phyloP scores from a whole-genome alignment of 2,329 filamentous ascomycete genomes.

The Phaeosphaeriaceae sp. region DNA sequence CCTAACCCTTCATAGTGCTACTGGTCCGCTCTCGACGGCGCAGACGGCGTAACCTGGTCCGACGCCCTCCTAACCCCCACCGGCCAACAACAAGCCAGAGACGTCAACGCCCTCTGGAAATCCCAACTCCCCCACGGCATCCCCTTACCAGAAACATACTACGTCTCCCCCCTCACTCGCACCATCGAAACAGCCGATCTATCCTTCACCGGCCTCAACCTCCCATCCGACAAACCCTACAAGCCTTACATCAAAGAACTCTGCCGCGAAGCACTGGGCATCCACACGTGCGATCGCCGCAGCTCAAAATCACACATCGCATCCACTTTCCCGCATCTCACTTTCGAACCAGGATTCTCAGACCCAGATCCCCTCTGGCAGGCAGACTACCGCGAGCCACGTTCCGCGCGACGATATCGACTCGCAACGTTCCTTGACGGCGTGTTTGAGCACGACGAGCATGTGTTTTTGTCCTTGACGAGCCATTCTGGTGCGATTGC shows the following conservation, averaged over 20 bases:
- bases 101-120: slow-evolving; percentile 65
- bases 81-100: slow-evolving; percentile 64
- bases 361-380: slow-evolving; percentile 64
- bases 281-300: slow-evolving; percentile 72
- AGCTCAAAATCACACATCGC: slow-evolving; percentile 60
- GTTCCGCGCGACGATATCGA: slow-evolving; percentile 28
- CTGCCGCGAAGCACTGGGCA: slow-evolving; percentile 69
- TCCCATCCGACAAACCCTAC: slow-evolving; percentile 60
- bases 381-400: slow-evolving; percentile 43
- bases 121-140: slow-evolving; percentile 60
- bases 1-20: slow-evolving; percentile 56
- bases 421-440: slow-evolving; percentile 55
- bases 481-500: slow-evolving; percentile 65
- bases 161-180: slow-evolving; percentile 68
- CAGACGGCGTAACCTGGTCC: slow-evolving; percentile 66
- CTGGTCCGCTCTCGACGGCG: slow-evolving; percentile 68
- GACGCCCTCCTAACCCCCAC: slow-evolving; percentile 66
- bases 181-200: slow-evolving; percentile 68
- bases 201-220: slow-evolving; percentile 61
- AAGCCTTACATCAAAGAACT: slow-evolving; percentile 67
- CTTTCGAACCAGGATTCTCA: slow-evolving; percentile 65
- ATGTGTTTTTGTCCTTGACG: slow-evolving; percentile 60
- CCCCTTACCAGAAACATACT: slow-evolving; percentile 68
- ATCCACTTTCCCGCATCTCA: slow-evolving; percentile 57
- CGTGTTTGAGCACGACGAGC: slow-evolving; percentile 57